Conservation (phyloP, 1,284 basidiomycete species). For the Puccinia hordei region DNA sequence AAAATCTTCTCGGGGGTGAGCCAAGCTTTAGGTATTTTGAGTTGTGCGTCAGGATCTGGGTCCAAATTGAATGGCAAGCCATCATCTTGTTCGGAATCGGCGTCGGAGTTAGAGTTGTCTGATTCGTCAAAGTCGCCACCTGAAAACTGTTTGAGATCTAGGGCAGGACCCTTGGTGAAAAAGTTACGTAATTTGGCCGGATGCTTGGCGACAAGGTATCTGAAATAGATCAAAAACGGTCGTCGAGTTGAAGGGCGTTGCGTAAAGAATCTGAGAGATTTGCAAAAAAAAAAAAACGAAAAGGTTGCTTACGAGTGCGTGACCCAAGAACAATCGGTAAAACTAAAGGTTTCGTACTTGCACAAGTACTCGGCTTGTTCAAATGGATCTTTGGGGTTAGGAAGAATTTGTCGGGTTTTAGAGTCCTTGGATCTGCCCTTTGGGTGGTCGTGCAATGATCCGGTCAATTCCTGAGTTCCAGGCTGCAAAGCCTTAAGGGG, state of each 20-base stretch:
- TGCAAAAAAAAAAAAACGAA: background rate
- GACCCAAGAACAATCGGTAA: slow-evolving; percentile 65
- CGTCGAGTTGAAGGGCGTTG: slow-evolving; percentile 40
- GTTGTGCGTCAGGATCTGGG: slow-evolving; percentile 68
- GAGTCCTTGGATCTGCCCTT: slow-evolving; percentile 62
- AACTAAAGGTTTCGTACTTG: slow-evolving; percentile 78
- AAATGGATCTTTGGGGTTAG: slow-evolving; percentile 62
- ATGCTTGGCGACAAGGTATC: slow-evolving; percentile 43
- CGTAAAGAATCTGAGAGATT: background rate
- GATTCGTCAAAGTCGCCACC: slow-evolving; percentile 53
- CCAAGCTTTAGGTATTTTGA: slow-evolving; percentile 67
- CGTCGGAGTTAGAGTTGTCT: slow-evolving; percentile 57
- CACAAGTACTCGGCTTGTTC: slow-evolving; percentile 79
- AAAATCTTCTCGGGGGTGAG: slow-evolving; percentile 55
- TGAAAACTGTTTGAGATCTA: slow-evolving; percentile 53
- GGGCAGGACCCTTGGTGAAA: slow-evolving; percentile 47
- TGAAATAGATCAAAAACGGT: slow-evolving; percentile 18
- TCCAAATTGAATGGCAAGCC: slow-evolving; percentile 57
- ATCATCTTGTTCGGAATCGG: slow-evolving; percentile 55
- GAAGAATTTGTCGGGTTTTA: slow-evolving; percentile 62
- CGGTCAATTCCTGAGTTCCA: slow-evolving; percentile 51
- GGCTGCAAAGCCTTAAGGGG: slow-evolving; percentile 25
- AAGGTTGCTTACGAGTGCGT: slow-evolving; percentile 52
- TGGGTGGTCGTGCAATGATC: slow-evolving; percentile 34
- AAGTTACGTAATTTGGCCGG: slow-evolving; percentile 49